Evolutionary conservation across 2,329 filamentous ascomycete species (phyloP), one percentile per base, ranked within the genome.

Genomic region (Aspergillus sclerotialis): DNA sequence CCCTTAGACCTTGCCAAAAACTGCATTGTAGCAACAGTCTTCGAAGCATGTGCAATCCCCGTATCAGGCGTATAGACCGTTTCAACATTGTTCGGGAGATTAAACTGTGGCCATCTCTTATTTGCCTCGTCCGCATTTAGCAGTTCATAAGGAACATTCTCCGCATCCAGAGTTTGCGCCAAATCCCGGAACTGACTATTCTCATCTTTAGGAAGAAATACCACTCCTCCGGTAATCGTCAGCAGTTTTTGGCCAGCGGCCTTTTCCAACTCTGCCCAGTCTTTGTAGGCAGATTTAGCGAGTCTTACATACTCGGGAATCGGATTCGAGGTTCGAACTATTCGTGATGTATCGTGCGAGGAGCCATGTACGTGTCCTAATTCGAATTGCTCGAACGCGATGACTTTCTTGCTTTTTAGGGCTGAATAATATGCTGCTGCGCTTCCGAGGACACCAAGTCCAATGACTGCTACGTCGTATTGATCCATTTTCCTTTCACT

Each of bases 241-340:
- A 55, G 30, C 25, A 55, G 29, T 30, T 48, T 42, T 13, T 44
- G 35, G 8, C 42, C 48, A 4, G 46, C 32, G 4, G 36, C 34
- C 15, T 38, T 38, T 32, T 51, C 50, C 1, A 53, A 39, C 4
- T 45, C 42, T 10, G 50, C 51, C 51, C 50, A 55, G 28, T 55
- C 50, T 14, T 45, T 46, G 29, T 53, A 53, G 0, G 49, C 50
- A 4, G 37, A 73, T 60, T 42, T 70, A 61, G 13, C 70, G 62
- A 11, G 65, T 55, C 33, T 70, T 1, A 55, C 51, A 30, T 46
- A 50, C 34, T 55, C 48, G 0, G 50, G 46, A 5, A 41, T 21
- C 9, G 38, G 37, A 14, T 55, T 48, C 7, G 50, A 50, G 3
- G 49, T 55, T 13, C 51, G 38, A 4, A 55, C 43, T 31, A 53